Evolutionary conservation across 2,329 filamentous ascomycete species (phyloP).

Genomic region (Elsinoe australis): DNA sequence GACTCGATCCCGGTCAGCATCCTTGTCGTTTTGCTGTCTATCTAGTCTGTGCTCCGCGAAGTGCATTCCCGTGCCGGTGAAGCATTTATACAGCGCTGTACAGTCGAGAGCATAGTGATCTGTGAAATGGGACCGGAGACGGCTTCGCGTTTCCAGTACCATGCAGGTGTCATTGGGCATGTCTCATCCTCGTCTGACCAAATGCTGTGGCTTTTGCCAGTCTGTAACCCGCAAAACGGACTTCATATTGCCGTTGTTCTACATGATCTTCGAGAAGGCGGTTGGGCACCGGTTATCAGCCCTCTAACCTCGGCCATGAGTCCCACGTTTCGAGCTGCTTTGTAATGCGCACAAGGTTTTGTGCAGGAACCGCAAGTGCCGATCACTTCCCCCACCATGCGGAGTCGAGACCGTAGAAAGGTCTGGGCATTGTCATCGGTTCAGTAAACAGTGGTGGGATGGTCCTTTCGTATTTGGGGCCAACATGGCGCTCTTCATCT

Average conservation of each 20-base stretch:
- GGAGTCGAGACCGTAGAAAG: slow-evolving; percentile 1
- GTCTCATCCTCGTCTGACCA: no score
- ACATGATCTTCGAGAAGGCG: not conserved
- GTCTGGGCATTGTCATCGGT: slow-evolving; percentile 7
- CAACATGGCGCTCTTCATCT: no score
- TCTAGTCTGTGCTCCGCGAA: no score
- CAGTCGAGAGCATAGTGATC: no score
- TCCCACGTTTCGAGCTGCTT: not conserved
- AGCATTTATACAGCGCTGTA: no score
- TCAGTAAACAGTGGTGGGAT: slow-evolving; percentile 8
- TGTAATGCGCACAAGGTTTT: slow-evolving; percentile 4
- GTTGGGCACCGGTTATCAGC: slow-evolving; percentile 5
- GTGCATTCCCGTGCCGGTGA: no score
- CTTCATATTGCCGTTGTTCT: slow-evolving; percentile 2
- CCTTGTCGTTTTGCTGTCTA: no score
- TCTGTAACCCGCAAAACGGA: no score
- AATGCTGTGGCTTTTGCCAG: not conserved
- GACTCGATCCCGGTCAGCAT: no score
- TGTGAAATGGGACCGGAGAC: no score
- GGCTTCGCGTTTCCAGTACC: no score
- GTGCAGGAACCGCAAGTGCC: slow-evolving; percentile 1
- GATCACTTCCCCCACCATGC: slow-evolving; percentile 8
- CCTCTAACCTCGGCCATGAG: not conserved
- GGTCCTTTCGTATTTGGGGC: not conserved
- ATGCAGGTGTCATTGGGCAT: no score